Conservation (phyloP, 257 asterid species). For the Ajuga chamaepitys region DNA sequence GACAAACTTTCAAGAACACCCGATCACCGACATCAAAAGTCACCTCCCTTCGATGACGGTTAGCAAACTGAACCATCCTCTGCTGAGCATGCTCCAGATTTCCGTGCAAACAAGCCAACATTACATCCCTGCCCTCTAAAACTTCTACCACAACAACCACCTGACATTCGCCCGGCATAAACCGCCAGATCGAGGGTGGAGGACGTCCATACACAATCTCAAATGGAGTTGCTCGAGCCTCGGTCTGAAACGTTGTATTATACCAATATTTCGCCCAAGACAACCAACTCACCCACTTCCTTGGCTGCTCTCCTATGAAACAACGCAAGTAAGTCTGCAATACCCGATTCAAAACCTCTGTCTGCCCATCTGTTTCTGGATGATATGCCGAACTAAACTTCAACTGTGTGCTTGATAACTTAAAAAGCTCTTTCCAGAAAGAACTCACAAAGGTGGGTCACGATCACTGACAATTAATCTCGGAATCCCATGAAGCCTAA, state of each 20-base stretch:
- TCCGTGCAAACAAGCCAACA: background rate
- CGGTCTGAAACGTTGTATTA: background rate
- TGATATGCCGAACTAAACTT: background rate
- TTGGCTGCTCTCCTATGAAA: background rate
- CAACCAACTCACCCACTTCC: background rate
- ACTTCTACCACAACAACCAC: background rate
- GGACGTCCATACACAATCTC: background rate
- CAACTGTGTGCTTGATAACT: background rate
- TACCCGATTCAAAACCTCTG: background rate
- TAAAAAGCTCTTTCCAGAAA: background rate
- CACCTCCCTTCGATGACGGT: background rate
- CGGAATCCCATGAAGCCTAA: background rate
- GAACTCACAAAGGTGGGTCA: background rate
- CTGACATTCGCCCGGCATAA: background rate
- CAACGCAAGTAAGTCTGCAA: background rate
- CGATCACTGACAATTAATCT: background rate
- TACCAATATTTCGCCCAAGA: background rate
- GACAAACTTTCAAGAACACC: background rate
- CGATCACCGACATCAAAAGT: background rate
- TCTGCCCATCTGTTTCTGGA: background rate
- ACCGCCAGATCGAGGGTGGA: background rate
- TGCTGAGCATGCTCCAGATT: background rate
- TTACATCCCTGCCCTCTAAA: background rate
- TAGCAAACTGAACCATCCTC: background rate
- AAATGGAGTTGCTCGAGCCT: background rate